A percentile compares a stretch with the other conserved stretches of the same genome.
Conservation (phyloP, 208 protist species). For the Leishmania major region DNA sequence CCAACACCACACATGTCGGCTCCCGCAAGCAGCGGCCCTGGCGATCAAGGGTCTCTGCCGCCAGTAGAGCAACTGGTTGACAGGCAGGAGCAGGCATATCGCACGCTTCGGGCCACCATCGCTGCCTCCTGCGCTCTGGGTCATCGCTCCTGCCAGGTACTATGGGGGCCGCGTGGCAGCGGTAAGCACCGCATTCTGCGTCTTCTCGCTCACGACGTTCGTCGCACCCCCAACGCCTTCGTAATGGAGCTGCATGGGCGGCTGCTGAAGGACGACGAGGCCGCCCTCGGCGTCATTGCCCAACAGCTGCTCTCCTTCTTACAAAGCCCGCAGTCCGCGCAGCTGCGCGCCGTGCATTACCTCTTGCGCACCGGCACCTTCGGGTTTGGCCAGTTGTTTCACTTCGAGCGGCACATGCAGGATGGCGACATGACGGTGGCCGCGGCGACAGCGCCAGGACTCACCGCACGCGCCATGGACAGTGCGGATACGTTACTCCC, state of each 20-base stretch:
- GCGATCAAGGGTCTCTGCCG: not conserved
- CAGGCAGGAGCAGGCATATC: conserved; percentile 59
- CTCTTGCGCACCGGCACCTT: conserved; percentile 66
- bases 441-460: conserved; percentile 2
- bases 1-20: too few species aligned
- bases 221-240: conserved; percentile 44
- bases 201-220: conserved; percentile 64
- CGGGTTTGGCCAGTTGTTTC: conserved; percentile 81
- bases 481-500: not conserved
- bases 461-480: not conserved
- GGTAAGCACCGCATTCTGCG: conserved; percentile 79
- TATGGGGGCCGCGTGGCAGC: conserved; percentile 77
- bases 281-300: conserved; percentile 61
- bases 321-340: conserved; percentile 48
- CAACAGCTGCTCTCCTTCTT: conserved; percentile 74
- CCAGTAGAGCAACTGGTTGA: conserved; percentile 14
- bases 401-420: conserved; percentile 47
- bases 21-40: not conserved
- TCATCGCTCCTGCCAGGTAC: conserved; percentile 75
- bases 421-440: conserved; percentile 9
- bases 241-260: conserved; percentile 74
- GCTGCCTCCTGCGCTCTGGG: conserved; percentile 69
- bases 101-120: conserved; percentile 70
- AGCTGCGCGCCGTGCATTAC: conserved; percentile 51
- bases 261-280: conserved; percentile 66